phyloP scores from a whole-genome alignment of 495 filamentous ascomycete genomes.

The Evansstolkia leycettana region DNA sequence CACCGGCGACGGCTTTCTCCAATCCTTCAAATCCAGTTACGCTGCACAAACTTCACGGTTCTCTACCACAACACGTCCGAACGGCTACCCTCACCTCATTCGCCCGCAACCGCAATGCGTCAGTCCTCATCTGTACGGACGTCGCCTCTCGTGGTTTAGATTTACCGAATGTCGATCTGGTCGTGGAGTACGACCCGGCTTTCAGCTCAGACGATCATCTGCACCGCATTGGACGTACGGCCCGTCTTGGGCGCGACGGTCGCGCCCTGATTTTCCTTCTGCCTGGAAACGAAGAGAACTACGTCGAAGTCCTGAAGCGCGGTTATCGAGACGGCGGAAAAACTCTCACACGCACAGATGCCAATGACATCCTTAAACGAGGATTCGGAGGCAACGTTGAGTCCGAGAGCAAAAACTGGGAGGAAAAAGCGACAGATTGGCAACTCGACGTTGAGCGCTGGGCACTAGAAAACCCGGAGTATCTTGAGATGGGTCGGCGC shows the following conservation, averaged over 20 bases:
- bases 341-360: slow-evolving; percentile 38
- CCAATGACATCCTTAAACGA: slow-evolving; percentile 48
- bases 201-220: slow-evolving; percentile 86
- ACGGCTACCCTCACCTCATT: slow-evolving; percentile 75
- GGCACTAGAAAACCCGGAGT: slow-evolving; percentile 44
- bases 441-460: slow-evolving; percentile 65
- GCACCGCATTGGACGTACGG: slow-evolving; percentile 89
- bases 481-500: slow-evolving; percentile 60
- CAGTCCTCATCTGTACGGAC: slow-evolving; percentile 83
- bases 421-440: slow-evolving; percentile 61
- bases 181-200: slow-evolving; percentile 89
- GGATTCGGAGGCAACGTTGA: slow-evolving; percentile 40
- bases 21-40: slow-evolving; percentile 44
- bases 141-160: slow-evolving; percentile 91
- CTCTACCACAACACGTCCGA: slow-evolving; percentile 75
- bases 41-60: slow-evolving; percentile 84
- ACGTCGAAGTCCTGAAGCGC: slow-evolving; percentile 59
- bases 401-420: slow-evolving; percentile 40
- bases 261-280: slow-evolving; percentile 79
- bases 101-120: slow-evolving; percentile 46
- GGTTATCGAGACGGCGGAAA: slow-evolving; percentile 44
- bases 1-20: slow-evolving; percentile 36
- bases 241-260: slow-evolving; percentile 81
- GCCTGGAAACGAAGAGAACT: slow-evolving; percentile 83
- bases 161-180: slow-evolving; percentile 83